Base-by-base conservation (phyloP, 2,329 filamentous ascomycete genomes). In the Exophiala sideris region DNA sequence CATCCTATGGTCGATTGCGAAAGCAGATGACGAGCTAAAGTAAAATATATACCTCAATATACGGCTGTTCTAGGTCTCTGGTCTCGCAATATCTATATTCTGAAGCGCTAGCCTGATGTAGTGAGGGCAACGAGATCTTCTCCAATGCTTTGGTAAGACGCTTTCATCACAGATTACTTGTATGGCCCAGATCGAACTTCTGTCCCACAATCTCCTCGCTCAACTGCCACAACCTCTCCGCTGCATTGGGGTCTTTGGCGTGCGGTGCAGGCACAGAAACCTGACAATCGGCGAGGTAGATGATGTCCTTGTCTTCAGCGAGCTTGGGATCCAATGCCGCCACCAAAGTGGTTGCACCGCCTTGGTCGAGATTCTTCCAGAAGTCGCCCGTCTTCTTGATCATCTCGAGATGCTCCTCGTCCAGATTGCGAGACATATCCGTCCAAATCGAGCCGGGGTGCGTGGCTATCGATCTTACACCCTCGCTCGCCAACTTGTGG, bases 261-360 rank as follows among this genome's bases (percentile, higher is more conserved):
- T 68, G 65, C 11, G 64, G 62, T 14, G 57, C 59, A 5, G 65
- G 61, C 47, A 70, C 50, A 61, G 52, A 54, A 29, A 68, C 50
- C 48, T 72, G 67, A 50, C 69, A 71, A 53, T 76, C 68, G 12
- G 64, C 62, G 16, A 76, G 49, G 45, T 67, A 74, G n/a, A 64
- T 54, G 9, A 60, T 54, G 29, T 20, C 36, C 20, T 45, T 41
- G 12, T 38, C 45, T n/a, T 50, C 49, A 12, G n/a, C 58, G 36
- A 76, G 59, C 3, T 61, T 64, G 0, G 73, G 73, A 57, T 76
- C 74, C 29, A 77, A 67, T 10, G 73, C 75, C 6, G 74, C 73
- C n/a, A 72, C 69, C 20, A 77, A 60, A 38, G 67, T 71, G 1
- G 74, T 76, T 9, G 71, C 48, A 62, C 65, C 44, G 5, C 58